Evolutionary conservation across 1,284 basidiomycete species (phyloP).

Genomic region (Melampsora americana): DNA sequence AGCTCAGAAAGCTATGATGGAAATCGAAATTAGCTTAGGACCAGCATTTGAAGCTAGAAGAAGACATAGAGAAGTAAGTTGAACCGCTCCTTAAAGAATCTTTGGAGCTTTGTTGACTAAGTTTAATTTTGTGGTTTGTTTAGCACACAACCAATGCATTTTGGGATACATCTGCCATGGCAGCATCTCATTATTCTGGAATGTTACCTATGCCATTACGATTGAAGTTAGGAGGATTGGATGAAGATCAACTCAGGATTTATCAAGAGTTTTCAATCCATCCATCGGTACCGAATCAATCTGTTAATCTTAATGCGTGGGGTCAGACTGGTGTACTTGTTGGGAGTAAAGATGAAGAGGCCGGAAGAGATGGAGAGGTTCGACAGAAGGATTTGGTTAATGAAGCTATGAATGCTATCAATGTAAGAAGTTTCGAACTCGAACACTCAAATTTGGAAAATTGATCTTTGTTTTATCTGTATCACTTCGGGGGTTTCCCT

Average conservation of each 20-base stretch:
- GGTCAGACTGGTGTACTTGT: too few species aligned
- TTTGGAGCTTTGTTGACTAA: background rate
- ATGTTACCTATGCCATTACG: constrained; percentile 85
- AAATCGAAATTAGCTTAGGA: constrained; percentile 86
- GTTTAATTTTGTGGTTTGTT: background rate
- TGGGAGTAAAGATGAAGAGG: too few species aligned
- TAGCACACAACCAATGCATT: constrained; percentile 53
- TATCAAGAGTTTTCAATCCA: constrained; percentile 87
- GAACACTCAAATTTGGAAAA: too few species aligned
- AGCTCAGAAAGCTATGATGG: constrained; percentile 91
- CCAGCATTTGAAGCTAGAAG: constrained; percentile 77
- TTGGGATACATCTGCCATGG: constrained; percentile 72
- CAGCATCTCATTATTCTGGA: constrained; percentile 70
- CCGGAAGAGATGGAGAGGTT: background rate
- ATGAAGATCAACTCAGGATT: constrained; percentile 76
- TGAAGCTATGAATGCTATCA: background rate
- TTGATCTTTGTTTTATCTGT: too few species aligned
- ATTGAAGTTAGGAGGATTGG: constrained; percentile 77
- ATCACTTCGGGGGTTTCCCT: too few species aligned
- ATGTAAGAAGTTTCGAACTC: too few species aligned
- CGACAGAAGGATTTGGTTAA: constrained; percentile 13
- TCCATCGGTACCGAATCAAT: constrained; percentile 1
- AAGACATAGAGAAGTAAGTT: constrained; percentile 75
- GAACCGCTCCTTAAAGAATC: too few species aligned
- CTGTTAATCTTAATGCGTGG: background rate